Evolutionary conservation across 768 basidiomycete species (phyloP), one percentile per base, ranked within the genome.

Genomic region (Naganishia antarctica): DNA sequence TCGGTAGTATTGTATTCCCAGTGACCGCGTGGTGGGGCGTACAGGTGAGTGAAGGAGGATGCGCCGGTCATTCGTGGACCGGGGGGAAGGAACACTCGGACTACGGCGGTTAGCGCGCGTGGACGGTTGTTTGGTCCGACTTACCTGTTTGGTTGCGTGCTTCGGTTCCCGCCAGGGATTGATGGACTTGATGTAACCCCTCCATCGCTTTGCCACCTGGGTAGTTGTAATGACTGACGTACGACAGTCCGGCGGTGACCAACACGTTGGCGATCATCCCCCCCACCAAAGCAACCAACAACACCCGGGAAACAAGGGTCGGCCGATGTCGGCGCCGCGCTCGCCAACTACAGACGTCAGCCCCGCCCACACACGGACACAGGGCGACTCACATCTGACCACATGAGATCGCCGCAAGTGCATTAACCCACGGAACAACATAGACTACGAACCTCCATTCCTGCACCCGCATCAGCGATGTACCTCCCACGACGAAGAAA

Each of bases 381-480:
- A 23, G 26, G 29, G 26, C 68, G n/a, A 77, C 87, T 68, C 77
- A 93, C 89, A 92, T 74, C 75, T 81, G 83, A 4, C 79, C 74
- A 1, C 84, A 80, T 2, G 85, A 86, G 16, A 85, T 76, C 0
- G 91, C 87, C 1, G 89, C 91, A 1, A 86, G 84, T 3, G 92
- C 76, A 70, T 96, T 94, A 76, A 91, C 80, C 1, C 84, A 73
- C 0, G 93, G 92, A 0, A 97, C 83, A 18, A 85, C 82, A 72
- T 98, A 98, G 8, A 91, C 82, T 63, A 98, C 81, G 77, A 99
- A 99, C 7, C 96, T 84, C 96, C 96, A 99, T 78, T 99, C 96
- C 71, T 76, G 51, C 8, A 4, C 21, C 41, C 29, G 25, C 26
- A n/a, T 45, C 59, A 37, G n/a, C 11, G 26, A 34, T 16, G 23